A percentile compares a stretch with the other conserved stretches of the same genome.
phyloP scores from a whole-genome alignment of 306 rosid species.

The Pachyrhizus erosus region DNA sequence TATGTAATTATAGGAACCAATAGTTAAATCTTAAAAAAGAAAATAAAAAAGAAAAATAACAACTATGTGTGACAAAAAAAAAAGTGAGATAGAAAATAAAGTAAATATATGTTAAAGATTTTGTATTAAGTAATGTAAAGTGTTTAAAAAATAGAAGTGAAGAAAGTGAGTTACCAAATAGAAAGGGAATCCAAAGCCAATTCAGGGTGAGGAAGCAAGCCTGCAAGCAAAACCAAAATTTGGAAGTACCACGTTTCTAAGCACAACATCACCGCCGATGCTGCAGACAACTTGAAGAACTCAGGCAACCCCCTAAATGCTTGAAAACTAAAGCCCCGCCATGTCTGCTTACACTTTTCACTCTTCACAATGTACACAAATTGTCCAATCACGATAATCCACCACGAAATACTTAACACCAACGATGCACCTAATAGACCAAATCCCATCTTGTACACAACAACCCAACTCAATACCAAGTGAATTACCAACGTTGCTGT shows the following conservation, averaged over 20 bases:
- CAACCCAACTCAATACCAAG: slow-evolving; percentile 60
- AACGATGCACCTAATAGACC: slow-evolving; percentile 75
- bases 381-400: slow-evolving; percentile 74
- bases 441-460: slow-evolving; percentile 58
- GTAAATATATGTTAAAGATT: too few relatives aligned
- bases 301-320: slow-evolving; percentile 65
- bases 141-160: neutral
- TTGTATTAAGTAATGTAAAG: too few relatives aligned
- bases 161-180: slow-evolving; percentile 57
- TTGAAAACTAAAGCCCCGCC: slow-evolving; percentile 60
- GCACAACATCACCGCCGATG: slow-evolving; percentile 85
- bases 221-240: slow-evolving; percentile 76
- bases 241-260: slow-evolving; percentile 86
- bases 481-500: slow-evolving; percentile 58
- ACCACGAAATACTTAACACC: slow-evolving; percentile 81
- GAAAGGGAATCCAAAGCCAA: slow-evolving; percentile 77
- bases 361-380: slow-evolving; percentile 73
- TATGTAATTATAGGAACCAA: too few relatives aligned
- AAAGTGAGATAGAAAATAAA: too few relatives aligned
- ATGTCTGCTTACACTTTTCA: slow-evolving; percentile 57
- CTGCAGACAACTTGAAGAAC: slow-evolving; percentile 69
- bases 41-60: too few relatives aligned
- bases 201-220: slow-evolving; percentile 74
- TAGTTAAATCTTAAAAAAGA: too few relatives aligned
- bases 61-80: too few relatives aligned